Conservation (phyloP, 139 green algal species). For the Chlamydomonas incerta region DNA sequence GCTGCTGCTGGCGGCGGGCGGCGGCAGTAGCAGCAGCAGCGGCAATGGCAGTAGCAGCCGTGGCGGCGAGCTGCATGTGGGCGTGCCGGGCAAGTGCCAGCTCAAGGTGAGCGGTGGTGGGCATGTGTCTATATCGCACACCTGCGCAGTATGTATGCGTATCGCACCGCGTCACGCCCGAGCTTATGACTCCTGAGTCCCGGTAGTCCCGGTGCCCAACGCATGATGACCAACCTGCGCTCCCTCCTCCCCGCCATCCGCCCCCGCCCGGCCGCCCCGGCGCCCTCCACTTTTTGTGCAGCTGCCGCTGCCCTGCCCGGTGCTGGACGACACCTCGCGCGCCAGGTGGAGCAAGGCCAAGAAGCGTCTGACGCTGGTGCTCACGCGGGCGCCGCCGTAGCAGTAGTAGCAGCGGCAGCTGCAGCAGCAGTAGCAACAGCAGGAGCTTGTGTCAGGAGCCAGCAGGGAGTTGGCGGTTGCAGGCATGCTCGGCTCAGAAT, state of each 20-base stretch:
- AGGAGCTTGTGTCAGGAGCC: too few species aligned
- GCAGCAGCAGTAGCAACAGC: too few species aligned
- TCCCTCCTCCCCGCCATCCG: too few species aligned
- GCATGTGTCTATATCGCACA: neutral
- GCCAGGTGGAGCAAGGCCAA: slow-evolving; percentile 43
- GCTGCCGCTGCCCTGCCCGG: slow-evolving; percentile 3
- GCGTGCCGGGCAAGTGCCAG: slow-evolving; percentile 10
- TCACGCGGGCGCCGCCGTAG: neutral
- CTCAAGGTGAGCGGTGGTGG: neutral
- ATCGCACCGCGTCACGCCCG: too few species aligned
- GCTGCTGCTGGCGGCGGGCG: neutral
- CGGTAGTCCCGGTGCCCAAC: neutral
- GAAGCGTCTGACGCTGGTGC: slow-evolving; percentile 5
- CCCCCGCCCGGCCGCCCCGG: neutral
- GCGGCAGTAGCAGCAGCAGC: too few species aligned
- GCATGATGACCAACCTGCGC: neutral
- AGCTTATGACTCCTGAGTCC: too few species aligned
- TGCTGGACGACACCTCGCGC: slow-evolving; percentile 25
- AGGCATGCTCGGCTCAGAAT: too few species aligned
- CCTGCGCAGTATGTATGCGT: too few species aligned
- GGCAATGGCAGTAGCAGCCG: too few species aligned
- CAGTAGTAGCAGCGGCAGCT: too few species aligned
- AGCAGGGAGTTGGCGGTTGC: too few species aligned
- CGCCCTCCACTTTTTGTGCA: neutral
- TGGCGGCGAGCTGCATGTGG: slow-evolving; percentile 1